phyloP scores from a whole-genome alignment of 306 rosid species.

The Corylus americana region DNA sequence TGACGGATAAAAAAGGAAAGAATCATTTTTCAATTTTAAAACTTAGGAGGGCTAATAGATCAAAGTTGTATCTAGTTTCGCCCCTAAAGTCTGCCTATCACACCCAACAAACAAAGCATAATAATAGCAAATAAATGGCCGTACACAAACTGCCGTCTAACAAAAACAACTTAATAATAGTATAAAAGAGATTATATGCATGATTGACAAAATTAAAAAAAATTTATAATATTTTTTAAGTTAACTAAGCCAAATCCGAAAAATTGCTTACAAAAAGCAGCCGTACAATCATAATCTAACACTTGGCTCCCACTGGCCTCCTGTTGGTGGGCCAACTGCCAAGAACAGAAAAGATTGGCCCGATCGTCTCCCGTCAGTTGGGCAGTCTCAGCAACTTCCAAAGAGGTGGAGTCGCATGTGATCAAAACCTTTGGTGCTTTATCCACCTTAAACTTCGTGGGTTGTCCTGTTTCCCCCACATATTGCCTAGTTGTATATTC shows the following conservation, averaged over 20 bases:
- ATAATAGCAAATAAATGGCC: background rate
- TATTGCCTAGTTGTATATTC: background rate
- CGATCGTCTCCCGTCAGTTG: background rate
- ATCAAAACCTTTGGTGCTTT: background rate
- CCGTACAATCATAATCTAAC: too few relatives aligned
- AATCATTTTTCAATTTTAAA: too few relatives aligned
- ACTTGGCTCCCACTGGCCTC: background rate
- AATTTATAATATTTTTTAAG: too few relatives aligned
- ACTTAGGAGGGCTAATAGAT: too few relatives aligned
- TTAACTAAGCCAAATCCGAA: background rate
- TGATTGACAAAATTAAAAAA: too few relatives aligned
- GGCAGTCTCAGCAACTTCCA: background rate
- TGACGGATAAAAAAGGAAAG: too few relatives aligned
- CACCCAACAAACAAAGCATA: background rate
- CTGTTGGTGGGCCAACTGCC: too few relatives aligned
- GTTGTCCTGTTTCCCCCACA: background rate
- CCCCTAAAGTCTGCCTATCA: too few relatives aligned
- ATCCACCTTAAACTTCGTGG: background rate
- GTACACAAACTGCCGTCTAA: background rate
- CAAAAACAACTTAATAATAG: background rate
- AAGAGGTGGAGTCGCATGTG: background rate
- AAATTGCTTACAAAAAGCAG: background rate
- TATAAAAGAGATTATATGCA: background rate
- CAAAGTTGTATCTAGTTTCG: too few relatives aligned
- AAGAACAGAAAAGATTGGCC: too few relatives aligned